phyloP scores from a whole-genome alignment of 208 protist species.

The Crithidia fasciculata region DNA sequence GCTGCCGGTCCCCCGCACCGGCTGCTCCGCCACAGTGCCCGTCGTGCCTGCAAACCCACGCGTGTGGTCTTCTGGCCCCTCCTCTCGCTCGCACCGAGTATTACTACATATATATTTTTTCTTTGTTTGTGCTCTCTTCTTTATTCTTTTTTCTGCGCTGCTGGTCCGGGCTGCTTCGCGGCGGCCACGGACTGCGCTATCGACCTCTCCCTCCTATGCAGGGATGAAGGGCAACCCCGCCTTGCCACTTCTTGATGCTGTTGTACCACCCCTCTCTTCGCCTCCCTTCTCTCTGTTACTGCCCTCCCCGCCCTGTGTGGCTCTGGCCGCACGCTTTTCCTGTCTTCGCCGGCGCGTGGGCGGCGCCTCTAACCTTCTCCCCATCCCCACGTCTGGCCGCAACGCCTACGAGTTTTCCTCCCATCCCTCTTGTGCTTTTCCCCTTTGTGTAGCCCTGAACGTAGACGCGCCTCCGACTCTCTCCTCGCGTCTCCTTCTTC shows the following conservation, averaged over 20 bases:
- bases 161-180: neutral
- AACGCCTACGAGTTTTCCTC: too few species aligned
- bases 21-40: too few species aligned
- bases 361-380: too few species aligned
- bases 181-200: neutral
- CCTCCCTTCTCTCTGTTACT: neutral
- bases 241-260: neutral
- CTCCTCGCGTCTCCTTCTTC: neutral
- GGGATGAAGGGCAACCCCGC: neutral
- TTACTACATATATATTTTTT: neutral
- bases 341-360: too few species aligned
- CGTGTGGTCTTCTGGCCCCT: constrained; percentile 11
- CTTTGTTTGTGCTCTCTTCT: neutral
- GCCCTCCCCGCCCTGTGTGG: neutral
- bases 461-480: too few species aligned
- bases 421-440: too few species aligned
- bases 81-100: neutral
- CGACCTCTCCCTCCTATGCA: neutral
- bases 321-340: neutral
- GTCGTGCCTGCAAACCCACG: neutral
- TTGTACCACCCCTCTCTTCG: neutral
- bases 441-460: too few species aligned
- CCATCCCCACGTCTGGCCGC: too few species aligned
- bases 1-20: too few species aligned
- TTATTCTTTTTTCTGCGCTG: neutral